phyloP scores from a whole-genome alignment of 139 green algal species.

The Edaphochlamys debaryana region DNA sequence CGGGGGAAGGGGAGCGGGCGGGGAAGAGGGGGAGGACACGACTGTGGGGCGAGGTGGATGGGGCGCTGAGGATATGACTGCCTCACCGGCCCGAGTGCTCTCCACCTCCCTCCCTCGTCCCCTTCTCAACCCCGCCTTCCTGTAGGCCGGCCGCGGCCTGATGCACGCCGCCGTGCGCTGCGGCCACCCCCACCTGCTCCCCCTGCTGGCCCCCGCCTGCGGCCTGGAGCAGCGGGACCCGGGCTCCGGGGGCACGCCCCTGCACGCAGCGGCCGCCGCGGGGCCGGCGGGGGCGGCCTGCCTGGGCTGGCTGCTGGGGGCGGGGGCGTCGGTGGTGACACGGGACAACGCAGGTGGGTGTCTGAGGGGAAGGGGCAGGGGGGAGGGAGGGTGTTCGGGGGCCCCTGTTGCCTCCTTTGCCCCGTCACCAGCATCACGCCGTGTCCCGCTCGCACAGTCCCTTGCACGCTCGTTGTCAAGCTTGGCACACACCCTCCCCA shows the following conservation, averaged over 20 bases:
- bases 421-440: too few species aligned
- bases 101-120: neutral
- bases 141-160: neutral
- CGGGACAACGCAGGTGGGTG: too few species aligned
- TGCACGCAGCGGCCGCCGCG: constrained; percentile 6
- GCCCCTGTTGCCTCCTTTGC: too few species aligned
- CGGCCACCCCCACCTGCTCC: constrained; percentile 17
- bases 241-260: constrained; percentile 14
- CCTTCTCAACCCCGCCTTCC: neutral
- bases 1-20: neutral
- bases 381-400: too few species aligned
- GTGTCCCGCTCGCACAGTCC: too few species aligned
- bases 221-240: constrained; percentile 19
- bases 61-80: neutral
- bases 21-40: neutral
- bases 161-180: neutral
- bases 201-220: neutral
- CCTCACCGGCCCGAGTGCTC: too few species aligned
- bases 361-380: too few species aligned
- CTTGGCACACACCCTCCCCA: too few species aligned
- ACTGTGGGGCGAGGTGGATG: neutral
- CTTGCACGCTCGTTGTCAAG: too few species aligned
- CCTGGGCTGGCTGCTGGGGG: constrained; percentile 12
- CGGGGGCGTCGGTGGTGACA: neutral
- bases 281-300: neutral